A percentile compares a stretch with the other conserved stretches of the same genome.
Evolutionary conservation across 495 filamentous ascomycete genomes (phyloP).

Genomic region (Aspergillus olivimuriae): DNA sequence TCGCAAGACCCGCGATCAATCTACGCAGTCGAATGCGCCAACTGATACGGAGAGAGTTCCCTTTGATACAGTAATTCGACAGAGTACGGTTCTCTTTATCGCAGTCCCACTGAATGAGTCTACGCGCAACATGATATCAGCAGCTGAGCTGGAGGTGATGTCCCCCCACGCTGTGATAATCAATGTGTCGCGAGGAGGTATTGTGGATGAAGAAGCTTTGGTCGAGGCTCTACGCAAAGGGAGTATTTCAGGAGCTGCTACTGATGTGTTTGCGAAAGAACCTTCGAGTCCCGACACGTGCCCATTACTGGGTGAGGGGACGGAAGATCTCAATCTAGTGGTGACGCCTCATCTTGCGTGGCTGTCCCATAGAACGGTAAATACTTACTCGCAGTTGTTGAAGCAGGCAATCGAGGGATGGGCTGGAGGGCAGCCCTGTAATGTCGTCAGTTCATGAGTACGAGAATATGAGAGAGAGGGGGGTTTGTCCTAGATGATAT

Average conservation of each 20-base stretch:
- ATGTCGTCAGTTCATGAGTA: no score
- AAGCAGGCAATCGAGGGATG: slow-evolving; percentile 17
- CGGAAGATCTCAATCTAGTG: slow-evolving; percentile 23
- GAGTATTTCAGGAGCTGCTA: slow-evolving; percentile 46
- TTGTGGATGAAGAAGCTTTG: slow-evolving; percentile 49
- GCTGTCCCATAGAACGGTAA: slow-evolving; percentile 18
- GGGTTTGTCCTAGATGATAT: no score
- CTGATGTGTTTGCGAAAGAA: slow-evolving; percentile 50
- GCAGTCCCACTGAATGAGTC: slow-evolving; percentile 38
- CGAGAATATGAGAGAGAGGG: no score
- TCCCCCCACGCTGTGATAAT: slow-evolving; percentile 43
- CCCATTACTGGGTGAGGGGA: slow-evolving; percentile 20
- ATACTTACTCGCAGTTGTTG: slow-evolving; percentile 12
- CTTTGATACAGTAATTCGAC: slow-evolving; percentile 40
- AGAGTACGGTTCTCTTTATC: slow-evolving; percentile 43
- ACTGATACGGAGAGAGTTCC: slow-evolving; percentile 25
- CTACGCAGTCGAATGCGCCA: background rate
- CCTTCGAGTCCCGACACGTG: slow-evolving; percentile 34
- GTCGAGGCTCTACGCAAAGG: slow-evolving; percentile 39
- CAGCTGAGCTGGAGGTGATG: slow-evolving; percentile 45
- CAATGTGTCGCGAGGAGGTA: slow-evolving; percentile 53
- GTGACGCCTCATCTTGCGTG: slow-evolving; percentile 30
- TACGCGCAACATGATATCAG: slow-evolving; percentile 44
- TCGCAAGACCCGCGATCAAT: slow-evolving; percentile 31
- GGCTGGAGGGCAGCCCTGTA: slow-evolving; percentile 9